Percentiles rank a stretch among this genome's conserved stretches.
These are phyloP conservation scores for Crassisporium funariophilum DNA, from an alignment of 768 basidiomycete genomes.

Conservation along the genomic window DNA sequence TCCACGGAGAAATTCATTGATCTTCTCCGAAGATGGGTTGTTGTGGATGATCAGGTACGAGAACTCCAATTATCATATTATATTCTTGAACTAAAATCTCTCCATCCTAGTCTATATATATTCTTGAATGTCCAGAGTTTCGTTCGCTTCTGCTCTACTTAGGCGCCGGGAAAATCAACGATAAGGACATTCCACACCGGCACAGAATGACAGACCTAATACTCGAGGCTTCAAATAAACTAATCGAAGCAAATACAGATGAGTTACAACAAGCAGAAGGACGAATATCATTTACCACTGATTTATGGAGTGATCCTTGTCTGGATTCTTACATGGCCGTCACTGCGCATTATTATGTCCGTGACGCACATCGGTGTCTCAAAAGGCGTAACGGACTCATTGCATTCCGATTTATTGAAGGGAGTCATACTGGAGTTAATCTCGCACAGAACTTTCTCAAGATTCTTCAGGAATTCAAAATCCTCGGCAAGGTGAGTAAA, in stretches of 20 bases:
- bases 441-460: conserved; percentile 24
- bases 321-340: conserved; percentile 32
- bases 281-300: conserved; percentile 33
- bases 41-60: conserved; percentile 37
- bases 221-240: conserved; percentile 21
- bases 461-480: conserved; percentile 24
- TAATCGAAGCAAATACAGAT: conserved; percentile 17
- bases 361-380: conserved; percentile 20
- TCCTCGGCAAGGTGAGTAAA: conserved; percentile 24
- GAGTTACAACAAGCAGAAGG: conserved; percentile 31
- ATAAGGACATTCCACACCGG: conserved; percentile 37
- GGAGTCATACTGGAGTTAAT: conserved; percentile 28
- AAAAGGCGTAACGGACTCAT: conserved; percentile 24
- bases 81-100: background rate
- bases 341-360: conserved; percentile 30
- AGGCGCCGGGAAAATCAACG: conserved; percentile 17
- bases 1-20: conserved; percentile 23
- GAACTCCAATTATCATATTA: background rate
- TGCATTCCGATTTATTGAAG: conserved; percentile 34
- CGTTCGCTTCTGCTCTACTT: conserved; percentile 31
- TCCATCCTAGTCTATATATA: conserved; percentile 33
- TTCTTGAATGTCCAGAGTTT: conserved; percentile 37
- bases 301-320: conserved; percentile 35
- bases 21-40: conserved; percentile 21
- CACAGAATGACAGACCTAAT: conserved; percentile 31